Base-by-base conservation (phyloP, 768 basidiomycete species). In the Mrakia hoshinonis region DNA sequence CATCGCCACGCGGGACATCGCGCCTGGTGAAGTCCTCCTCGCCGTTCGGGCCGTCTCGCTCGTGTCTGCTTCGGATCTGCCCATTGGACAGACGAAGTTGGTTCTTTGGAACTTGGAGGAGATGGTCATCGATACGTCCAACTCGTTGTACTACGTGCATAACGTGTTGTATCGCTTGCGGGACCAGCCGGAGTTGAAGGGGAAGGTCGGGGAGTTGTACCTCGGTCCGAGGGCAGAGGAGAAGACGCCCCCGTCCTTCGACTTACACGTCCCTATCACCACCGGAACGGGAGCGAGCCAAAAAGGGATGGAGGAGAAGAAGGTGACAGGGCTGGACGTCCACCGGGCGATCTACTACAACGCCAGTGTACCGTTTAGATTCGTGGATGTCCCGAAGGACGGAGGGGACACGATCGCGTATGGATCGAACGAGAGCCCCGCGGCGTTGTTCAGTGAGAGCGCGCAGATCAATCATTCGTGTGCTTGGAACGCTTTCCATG, bases 381-480 rank as follows among this genome's bases (percentile, higher is more conserved):
- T 67, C 46, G 29, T 72, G 1, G 54, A 54, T 18, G 47, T 67
- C 6, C 55, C 64, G 4, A 36, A 9, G 34, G 20, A 48, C 31
- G 36, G 54, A 47, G 63, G 63, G 31, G 70, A 72, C 43, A 39
- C 55, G 39, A 67, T 72, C 36, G 65, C 26, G 4, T 72, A 67
- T 38, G 43, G 31, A 29, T 49, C 22, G 13, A 65, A 72, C n/a
- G 26, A 24, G 18, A 55, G 64, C 2, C 70, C 70, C 20, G 70
- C 64, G 1, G 70, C 70, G 1, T 58, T 72, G 15, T 72, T 72
- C 24, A 67, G 64, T 20, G 70, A 72, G 20, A 47, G 38, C 0
- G 70, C 70, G 29, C 58, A 67, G 70, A 66, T 66, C 55, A 72
- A 72, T 36, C 63, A 65, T 13, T 54, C 63, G n/a, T 72, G 70